A percentile compares a stretch with the other conserved stretches of the same genome.
These are phyloP conservation scores for Phytophthora pseudosyringae DNA, from an alignment of 352 stramenopile genomes.

Conservation along the genomic window DNA sequence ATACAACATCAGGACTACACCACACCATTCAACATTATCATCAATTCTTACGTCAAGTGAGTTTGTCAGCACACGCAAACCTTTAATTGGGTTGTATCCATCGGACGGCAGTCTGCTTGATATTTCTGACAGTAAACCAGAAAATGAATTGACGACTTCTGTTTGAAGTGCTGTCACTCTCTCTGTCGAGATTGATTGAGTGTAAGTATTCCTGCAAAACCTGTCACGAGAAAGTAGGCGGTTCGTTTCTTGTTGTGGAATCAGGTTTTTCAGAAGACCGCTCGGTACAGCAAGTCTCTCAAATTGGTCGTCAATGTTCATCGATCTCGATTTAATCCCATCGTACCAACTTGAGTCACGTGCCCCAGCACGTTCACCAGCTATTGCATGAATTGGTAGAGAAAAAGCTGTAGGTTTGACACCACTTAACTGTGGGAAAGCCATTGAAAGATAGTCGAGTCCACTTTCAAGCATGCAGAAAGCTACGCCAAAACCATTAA, in stretches of 20 bases:
- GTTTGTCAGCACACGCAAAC: constrained; percentile 43
- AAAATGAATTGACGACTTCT: constrained; percentile 42
- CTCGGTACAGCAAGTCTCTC: constrained; percentile 37
- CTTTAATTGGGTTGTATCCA: constrained; percentile 32
- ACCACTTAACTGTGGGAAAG: constrained; percentile 32
- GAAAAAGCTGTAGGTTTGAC: constrained; percentile 29
- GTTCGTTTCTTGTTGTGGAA: constrained; percentile 26
- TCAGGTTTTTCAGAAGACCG: constrained; percentile 26
- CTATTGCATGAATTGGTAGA: constrained; percentile 23
- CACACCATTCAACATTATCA: neutral
- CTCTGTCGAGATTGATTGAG: constrained; percentile 48
- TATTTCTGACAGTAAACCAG: constrained; percentile 49
- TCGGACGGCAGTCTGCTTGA: constrained; percentile 39
- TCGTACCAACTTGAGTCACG: constrained; percentile 19
- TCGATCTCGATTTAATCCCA: constrained; percentile 22
- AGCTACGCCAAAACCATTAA: constrained; percentile 60
- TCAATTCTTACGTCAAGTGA: constrained; percentile 47
- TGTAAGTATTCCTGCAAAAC: constrained; percentile 12
- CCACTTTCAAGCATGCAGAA: constrained; percentile 55
- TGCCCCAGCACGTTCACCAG: neutral
- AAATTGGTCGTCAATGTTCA: constrained; percentile 42
- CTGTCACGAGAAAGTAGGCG: constrained; percentile 19
- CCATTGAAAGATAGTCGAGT: constrained; percentile 28
- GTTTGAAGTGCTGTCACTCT: constrained; percentile 27
- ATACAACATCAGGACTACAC: neutral